Evolutionary conservation across 2,329 filamentous ascomycete genomes (phyloP).

Genomic region (Trematosphaeria pertusa): DNA sequence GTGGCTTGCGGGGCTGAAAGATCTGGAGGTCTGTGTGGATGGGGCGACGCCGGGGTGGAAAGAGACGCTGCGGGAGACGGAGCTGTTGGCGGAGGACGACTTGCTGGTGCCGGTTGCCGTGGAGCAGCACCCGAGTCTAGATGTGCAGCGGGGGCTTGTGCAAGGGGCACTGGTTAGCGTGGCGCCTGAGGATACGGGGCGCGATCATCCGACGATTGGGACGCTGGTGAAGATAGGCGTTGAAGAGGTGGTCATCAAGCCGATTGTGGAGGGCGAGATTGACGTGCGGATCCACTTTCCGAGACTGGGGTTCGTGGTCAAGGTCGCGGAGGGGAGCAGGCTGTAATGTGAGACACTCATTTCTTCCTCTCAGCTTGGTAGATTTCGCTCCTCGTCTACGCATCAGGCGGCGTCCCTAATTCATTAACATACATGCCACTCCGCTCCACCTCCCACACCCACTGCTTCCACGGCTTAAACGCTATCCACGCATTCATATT

Average conservation of each 20-base stretch:
- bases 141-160: conserved; percentile 37
- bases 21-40: conserved; percentile 27
- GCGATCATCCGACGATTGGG: conserved; percentile 47
- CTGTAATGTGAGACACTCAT: too few relatives aligned
- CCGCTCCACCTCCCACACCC: conserved; percentile 46
- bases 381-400: conserved; percentile 1
- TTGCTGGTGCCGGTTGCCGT: conserved; percentile 42
- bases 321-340: conserved; percentile 19
- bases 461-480: conserved; percentile 49
- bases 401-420: conserved; percentile 21
- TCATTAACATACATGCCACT: conserved; percentile 43
- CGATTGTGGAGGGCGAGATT: conserved; percentile 36
- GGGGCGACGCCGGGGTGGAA: conserved; percentile 14
- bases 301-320: conserved; percentile 48
- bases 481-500: conserved; percentile 38
- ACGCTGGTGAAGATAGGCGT: conserved; percentile 46
- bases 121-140: conserved; percentile 30
- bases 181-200: conserved; percentile 51
- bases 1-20: conserved; percentile 39
- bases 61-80: conserved; percentile 5
- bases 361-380: neutral
- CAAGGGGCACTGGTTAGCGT: conserved; percentile 42
- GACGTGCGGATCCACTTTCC: conserved; percentile 51
- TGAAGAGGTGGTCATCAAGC: conserved; percentile 50
- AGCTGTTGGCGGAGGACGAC: conserved; percentile 12